Conservation (phyloP, 768 basidiomycete species). For the Auricularia heimuer region DNA sequence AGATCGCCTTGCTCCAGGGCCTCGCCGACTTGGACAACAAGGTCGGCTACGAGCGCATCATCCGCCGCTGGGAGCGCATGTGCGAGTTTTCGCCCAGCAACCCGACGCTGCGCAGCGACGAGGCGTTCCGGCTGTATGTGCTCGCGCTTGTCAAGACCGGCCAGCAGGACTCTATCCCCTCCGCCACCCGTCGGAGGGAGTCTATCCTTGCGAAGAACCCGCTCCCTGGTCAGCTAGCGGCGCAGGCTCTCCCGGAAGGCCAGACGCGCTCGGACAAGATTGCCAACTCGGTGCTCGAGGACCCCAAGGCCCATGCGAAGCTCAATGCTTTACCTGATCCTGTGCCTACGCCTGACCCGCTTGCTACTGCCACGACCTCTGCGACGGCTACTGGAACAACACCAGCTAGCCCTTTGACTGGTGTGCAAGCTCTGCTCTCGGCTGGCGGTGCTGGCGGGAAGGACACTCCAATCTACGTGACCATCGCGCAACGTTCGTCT, state of each 20-base stretch:
- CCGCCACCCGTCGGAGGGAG: conserved; percentile 63
- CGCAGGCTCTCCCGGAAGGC: conserved; percentile 1
- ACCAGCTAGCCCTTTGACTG: neutral
- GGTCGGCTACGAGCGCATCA: conserved; percentile 60
- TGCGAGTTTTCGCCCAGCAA: conserved; percentile 67
- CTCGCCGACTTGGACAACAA: conserved; percentile 54
- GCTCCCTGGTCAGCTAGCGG: neutral
- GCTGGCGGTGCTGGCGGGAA: neutral
- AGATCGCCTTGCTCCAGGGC: conserved; percentile 60
- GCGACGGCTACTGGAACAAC: neutral
- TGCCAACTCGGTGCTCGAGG: neutral
- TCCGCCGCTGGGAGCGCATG: conserved; percentile 75
- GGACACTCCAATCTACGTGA: neutral
- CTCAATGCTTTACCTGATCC: neutral
- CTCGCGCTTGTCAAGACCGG: conserved; percentile 52
- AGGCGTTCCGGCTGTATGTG: conserved; percentile 70
- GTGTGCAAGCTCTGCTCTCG: neutral
- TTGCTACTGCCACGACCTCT: neutral
- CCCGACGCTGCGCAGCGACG: conserved; percentile 62
- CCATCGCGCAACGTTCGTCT: neutral
- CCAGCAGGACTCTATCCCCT: conserved; percentile 43
- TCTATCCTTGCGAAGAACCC: conserved; percentile 39
- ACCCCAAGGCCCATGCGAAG: neutral
- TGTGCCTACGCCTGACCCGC: neutral
- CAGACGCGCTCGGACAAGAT: neutral